Evolutionary conservation across 768 basidiomycete genomes (phyloP).

Genomic region (Exsudoporus frostii): DNA sequence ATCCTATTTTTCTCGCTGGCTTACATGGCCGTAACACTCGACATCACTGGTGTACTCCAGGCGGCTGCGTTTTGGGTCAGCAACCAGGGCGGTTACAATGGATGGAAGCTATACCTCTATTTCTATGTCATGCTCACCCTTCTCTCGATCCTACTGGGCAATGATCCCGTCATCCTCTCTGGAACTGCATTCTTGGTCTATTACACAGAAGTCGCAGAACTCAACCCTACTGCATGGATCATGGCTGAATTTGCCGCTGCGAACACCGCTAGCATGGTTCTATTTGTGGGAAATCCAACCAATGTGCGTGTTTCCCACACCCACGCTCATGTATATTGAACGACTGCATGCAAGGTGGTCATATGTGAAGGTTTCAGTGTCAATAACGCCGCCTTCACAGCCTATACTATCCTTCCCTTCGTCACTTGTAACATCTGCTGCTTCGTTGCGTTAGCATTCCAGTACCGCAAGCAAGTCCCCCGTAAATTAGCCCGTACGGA

Average conservation of each 20-base stretch:
- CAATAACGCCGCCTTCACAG: conserved; percentile 75
- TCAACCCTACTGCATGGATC: conserved; percentile 62
- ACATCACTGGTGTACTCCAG: conserved; percentile 82
- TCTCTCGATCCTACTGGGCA: conserved; percentile 80
- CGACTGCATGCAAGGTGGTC: conserved; percentile 44
- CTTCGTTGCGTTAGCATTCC: conserved; percentile 52
- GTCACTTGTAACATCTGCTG: conserved; percentile 64
- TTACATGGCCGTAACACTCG: conserved; percentile 90
- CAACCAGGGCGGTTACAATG: conserved; percentile 70
- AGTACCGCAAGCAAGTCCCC: conserved; percentile 59
- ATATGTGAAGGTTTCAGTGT: conserved; percentile 83
- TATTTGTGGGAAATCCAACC: conserved; percentile 89
- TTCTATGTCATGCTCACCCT: conserved; percentile 82
- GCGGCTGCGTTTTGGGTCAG: conserved; percentile 89
- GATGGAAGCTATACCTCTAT: conserved; percentile 70
- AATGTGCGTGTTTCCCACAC: conserved; percentile 44
- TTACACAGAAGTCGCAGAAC: conserved; percentile 60
- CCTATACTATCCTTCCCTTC: conserved; percentile 81
- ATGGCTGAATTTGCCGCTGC: conserved; percentile 76
- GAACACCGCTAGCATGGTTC: conserved; percentile 71
- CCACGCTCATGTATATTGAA: neutral
- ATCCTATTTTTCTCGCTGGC: conserved; percentile 90
- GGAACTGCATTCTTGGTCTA: conserved; percentile 91
- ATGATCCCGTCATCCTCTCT: conserved; percentile 90
- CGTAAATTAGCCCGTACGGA: conserved; percentile 36